These are phyloP conservation scores for Imleria badia DNA, from an alignment of 768 basidiomycete species.

Conservation along the genomic window DNA sequence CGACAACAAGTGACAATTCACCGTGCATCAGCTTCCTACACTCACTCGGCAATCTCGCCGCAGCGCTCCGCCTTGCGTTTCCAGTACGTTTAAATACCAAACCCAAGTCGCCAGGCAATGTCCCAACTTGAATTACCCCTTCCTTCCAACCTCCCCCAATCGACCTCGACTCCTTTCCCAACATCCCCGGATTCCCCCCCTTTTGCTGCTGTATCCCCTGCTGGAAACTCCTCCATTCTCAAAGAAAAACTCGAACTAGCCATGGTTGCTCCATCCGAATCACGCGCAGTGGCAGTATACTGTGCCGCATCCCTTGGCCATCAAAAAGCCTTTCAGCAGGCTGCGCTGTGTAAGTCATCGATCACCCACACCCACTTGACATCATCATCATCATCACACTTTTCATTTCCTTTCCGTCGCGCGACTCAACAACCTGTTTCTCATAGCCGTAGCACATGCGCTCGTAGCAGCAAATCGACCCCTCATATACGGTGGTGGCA, in stretches of 20 bases:
- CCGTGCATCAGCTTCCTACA: constrained; percentile 1
- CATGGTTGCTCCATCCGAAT: constrained; percentile 33
- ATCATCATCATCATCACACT: background rate
- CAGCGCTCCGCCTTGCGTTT: constrained; percentile 15
- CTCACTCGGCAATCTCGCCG: constrained; percentile 1
- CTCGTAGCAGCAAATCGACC: constrained; percentile 58
- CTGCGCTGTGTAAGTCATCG: constrained; percentile 63
- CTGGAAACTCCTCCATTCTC: background rate
- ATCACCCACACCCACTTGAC: background rate
- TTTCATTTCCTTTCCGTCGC: background rate
- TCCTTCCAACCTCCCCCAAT: constrained; percentile 6
- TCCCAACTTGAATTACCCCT: constrained; percentile 8
- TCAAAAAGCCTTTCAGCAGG: constrained; percentile 56
- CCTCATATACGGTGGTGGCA: constrained; percentile 87
- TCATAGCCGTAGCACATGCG: constrained; percentile 69
- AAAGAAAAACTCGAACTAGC: constrained; percentile 11
- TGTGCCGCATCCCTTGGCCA: constrained; percentile 78
- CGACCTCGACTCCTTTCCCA: background rate
- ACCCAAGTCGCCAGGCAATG: background rate
- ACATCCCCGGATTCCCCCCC: background rate
- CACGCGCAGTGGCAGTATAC: constrained; percentile 69
- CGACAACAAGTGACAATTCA: background rate
- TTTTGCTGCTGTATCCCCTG: background rate
- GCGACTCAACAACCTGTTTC: background rate
- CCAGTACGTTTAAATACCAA: constrained; percentile 29